Evolutionary conservation across 2,329 filamentous ascomycete genomes (phyloP), one percentile per base, ranked within the genome.

Genomic region (Colletotrichum gigasporum): DNA sequence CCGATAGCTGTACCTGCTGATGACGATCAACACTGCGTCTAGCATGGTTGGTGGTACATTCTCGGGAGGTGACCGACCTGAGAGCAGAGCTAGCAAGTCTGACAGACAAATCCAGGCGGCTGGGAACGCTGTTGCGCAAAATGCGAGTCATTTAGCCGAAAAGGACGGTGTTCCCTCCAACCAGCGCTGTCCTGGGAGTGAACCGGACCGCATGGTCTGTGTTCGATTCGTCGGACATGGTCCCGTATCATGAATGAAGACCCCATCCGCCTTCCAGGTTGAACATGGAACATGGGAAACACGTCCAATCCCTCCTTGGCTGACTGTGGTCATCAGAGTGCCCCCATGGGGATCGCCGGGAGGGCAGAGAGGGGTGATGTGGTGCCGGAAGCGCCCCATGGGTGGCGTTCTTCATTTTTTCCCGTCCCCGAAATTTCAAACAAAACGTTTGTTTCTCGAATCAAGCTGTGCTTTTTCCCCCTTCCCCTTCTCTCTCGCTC

Each of bases 101-200:
- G 52, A 28, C 52, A 55, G 20, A 22, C 37, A 34, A 5, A n/a
- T 11, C 37, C 37, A 26, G 37, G 37, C 16, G 28, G 18, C 28
- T 55, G 26, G 26, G 16, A 34, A 16, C 9, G 7, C 20, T 12
- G n/a, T 42, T 20, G 39, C 35, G 39, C 20, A 12, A 42, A 41
- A n/a, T 45, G 52, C 39, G 41, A 56, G 41, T 56, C 41, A 56
- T 56, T 45, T 56, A 28, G 39, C 52, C 52, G 52, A 56, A 56
- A 45, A 20, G 20, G 14, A 5, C 34, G 26, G 6, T 10, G 10
- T 14, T 39, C 22, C 35, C 35, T 24, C 52, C 52, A 47, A 24
- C 18, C 41, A 56, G 39, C 52, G 34, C 50, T 14, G 50, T 37
- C 30, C 20, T 24, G 22, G 14, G 47, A 51, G 30, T 50, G n/a